These are phyloP conservation scores for Glycine tomentella DNA, from an alignment of 306 rosid species.

Conservation along the genomic window DNA sequence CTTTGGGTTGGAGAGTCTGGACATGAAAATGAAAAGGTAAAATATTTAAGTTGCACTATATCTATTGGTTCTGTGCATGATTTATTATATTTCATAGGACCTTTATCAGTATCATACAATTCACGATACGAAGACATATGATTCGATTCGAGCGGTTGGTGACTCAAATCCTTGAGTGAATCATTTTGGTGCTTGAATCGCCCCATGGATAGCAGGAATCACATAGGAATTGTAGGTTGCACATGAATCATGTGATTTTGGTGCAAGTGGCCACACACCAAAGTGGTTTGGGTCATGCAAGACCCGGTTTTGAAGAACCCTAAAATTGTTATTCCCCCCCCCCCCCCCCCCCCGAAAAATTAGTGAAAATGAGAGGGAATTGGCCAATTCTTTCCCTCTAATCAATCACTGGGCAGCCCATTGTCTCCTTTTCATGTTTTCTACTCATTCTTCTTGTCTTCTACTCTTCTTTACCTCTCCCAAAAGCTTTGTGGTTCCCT, in stretches of 20 bases:
- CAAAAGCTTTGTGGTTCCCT: neutral
- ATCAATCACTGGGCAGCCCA: too few species aligned
- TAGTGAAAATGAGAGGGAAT: neutral
- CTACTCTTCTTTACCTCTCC: slow-evolving; percentile 8
- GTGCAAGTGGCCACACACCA: neutral
- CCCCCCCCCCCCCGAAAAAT: neutral
- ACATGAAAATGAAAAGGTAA: slow-evolving; percentile 83
- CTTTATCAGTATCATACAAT: neutral
- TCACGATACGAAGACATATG: neutral
- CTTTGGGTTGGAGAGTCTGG: slow-evolving; percentile 99
- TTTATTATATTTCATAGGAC: slow-evolving; percentile 22
- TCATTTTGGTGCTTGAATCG: neutral
- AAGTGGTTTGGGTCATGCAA: neutral
- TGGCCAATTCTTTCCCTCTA: neutral
- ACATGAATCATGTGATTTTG: neutral
- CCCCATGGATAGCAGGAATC: neutral
- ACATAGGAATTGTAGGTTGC: neutral
- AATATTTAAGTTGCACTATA: slow-evolving; percentile 28
- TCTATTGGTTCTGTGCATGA: slow-evolving; percentile 6
- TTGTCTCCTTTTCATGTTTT: too few species aligned
- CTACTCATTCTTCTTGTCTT: neutral
- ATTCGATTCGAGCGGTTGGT: neutral
- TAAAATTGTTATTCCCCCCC: neutral
- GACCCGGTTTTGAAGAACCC: neutral
- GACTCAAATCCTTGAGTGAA: neutral